Evolutionary conservation across 441 rosid species (phyloP), one percentile per base, ranked within the genome.

Genomic region (Theobroma grandiflorum): DNA sequence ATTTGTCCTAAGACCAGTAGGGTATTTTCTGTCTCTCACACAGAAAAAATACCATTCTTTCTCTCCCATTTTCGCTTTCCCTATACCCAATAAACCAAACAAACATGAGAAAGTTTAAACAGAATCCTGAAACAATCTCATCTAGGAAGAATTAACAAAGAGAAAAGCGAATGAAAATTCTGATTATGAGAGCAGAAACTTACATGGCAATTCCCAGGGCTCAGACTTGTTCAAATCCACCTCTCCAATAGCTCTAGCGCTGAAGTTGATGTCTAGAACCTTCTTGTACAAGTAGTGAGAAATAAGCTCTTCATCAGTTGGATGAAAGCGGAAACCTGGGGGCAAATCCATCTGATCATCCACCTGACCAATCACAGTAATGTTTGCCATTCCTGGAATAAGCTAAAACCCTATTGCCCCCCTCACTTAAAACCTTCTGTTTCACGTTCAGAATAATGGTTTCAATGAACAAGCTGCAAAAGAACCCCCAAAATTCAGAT

Each of bases 21-120:
- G 97, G 84, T 94, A 96, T 77, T 96, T 96, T 84, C 94, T 89
- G 81, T 94, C 98, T 78, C 95, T 92, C 80, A 85, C 82, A 74
- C 97, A 94, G 91, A 96, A 96, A 76, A 96, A 94, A 66, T 96
- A 94, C 99, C 99, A 96, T 53, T 96, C 98, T 82, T 93, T 96
- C 82, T 94, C 98, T 10, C 98, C 99, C 97, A 92, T 89, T 84
- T 94, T 96, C 42, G 99, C 98, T 85, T 93, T 94, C 92, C 91
- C 99, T 96, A 10, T 76, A 84, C 8, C 58, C 81, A 75, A 66
- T 47, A 38, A 75, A 15, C 52, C 57, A 45, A 16, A 50, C 16
- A 42, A n/a, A 38, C 14, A 80, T 68, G 7, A 62, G 42, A 49
- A 70, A 47, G 58, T 6, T 31, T 31, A 81, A 76, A 59, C 3